These are phyloP conservation scores for Orbilia javanica DNA, from an alignment of 2,329 filamentous ascomycete genomes.

Conservation along the genomic window DNA sequence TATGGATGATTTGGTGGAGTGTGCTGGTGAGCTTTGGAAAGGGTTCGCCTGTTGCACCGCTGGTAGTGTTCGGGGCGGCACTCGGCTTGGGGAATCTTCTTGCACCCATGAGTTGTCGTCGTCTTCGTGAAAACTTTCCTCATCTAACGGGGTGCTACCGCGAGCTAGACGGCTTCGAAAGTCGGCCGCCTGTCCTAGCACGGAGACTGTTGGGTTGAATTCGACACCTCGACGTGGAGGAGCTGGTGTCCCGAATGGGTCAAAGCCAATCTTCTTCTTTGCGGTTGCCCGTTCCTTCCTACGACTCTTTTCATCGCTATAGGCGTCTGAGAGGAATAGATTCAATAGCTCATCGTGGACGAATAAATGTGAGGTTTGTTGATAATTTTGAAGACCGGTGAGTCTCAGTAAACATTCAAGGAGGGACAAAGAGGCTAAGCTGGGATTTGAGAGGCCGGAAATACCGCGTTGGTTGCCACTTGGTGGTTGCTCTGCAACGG, in stretches of 20 bases:
- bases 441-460: conserved; percentile 67
- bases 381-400: conserved; percentile 88
- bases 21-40: conserved; percentile 43
- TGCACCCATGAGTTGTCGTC: conserved; percentile 56
- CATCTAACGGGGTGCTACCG: conserved; percentile 46
- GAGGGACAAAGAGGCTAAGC: conserved; percentile 79
- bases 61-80: conserved; percentile 45
- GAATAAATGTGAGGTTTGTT: conserved; percentile 87
- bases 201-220: conserved; percentile 47
- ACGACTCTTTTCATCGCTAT: conserved; percentile 58
- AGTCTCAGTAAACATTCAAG: conserved; percentile 90
- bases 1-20: conserved; percentile 46
- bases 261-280: conserved; percentile 62
- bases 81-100: conserved; percentile 54
- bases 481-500: conserved; percentile 67
- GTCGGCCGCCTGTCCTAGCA: conserved; percentile 48
- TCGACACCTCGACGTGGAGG: conserved; percentile 51
- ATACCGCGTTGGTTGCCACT: conserved; percentile 71
- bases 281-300: conserved; percentile 60
- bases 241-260: conserved; percentile 61
- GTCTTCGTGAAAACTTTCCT: conserved; percentile 55
- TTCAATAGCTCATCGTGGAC: conserved; percentile 90
- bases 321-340: conserved; percentile 76
- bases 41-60: conserved; percentile 41
- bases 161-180: conserved; percentile 47